phyloP scores from a whole-genome alignment of 352 stramenopile species.

The Discostella stelligera region DNA sequence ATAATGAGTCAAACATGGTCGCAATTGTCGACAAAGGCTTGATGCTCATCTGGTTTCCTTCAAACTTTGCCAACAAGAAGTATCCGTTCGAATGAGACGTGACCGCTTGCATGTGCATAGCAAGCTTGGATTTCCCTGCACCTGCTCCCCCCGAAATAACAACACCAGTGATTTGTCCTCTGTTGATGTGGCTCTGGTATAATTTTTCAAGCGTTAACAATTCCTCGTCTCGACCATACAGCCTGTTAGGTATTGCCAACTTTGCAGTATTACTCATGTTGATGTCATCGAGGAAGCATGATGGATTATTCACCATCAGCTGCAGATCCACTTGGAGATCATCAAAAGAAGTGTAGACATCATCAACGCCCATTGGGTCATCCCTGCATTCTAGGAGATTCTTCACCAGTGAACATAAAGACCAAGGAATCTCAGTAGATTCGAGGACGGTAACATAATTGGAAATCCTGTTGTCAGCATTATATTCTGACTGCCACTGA shows the following conservation, averaged over 20 bases:
- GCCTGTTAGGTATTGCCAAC: constrained; percentile 16
- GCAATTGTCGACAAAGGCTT: constrained; percentile 4
- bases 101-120: constrained; percentile 6
- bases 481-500: no score
- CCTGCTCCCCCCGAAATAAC: constrained; percentile 18
- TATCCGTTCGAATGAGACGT: constrained; percentile 2
- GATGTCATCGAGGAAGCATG: constrained; percentile 14
- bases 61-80: constrained; percentile 14
- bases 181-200: not conserved
- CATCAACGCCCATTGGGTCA: constrained; percentile 16
- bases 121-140: constrained; percentile 23
- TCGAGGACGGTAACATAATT: constrained; percentile 7
- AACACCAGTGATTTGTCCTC: constrained; percentile 6
- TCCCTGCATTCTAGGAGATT: constrained; percentile 18
- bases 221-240: constrained; percentile 29
- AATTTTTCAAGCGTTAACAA: not conserved
- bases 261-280: not conserved
- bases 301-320: constrained; percentile 8
- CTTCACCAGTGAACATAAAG: constrained; percentile 10
- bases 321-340: constrained; percentile 11
- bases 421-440: constrained; percentile 10
- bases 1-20: constrained; percentile 14
- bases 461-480: not conserved
- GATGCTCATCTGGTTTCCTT: not conserved
- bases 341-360: constrained; percentile 16